Conservation (phyloP, 2,329 filamentous ascomycete species). For the Cryphonectria radicalis region DNA sequence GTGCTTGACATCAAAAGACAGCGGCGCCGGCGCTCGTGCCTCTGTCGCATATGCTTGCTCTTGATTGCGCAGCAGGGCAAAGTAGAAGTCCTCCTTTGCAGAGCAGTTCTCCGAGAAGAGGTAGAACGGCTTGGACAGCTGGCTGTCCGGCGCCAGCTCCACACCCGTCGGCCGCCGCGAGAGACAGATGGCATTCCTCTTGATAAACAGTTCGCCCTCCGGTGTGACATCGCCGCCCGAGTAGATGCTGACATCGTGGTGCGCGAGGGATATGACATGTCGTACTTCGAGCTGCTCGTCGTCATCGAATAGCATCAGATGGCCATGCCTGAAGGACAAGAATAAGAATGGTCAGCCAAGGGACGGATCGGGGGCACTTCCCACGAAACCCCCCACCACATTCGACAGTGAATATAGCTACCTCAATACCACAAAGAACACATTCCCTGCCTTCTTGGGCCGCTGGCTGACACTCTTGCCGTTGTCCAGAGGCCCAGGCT, state of each 20-base stretch:
- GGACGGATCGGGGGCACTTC: neutral
- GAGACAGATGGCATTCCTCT: constrained; percentile 85
- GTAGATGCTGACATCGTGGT: constrained; percentile 85
- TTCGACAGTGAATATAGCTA: constrained; percentile 45
- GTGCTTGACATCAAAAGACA: constrained; percentile 80
- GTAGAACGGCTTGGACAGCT: constrained; percentile 80
- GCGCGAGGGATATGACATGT: constrained; percentile 90
- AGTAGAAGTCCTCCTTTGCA: constrained; percentile 98
- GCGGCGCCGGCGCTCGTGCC: constrained; percentile 67
- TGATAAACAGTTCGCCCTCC: constrained; percentile 94
- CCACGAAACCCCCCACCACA: neutral
- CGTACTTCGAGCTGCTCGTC: constrained; percentile 93
- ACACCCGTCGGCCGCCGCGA: constrained; percentile 63
- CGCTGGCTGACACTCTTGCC: constrained; percentile 54
- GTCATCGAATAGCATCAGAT: constrained; percentile 97
- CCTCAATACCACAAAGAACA: constrained; percentile 92
- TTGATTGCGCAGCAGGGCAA: constrained; percentile 84
- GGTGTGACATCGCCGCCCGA: constrained; percentile 77
- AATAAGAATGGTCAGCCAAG: neutral
- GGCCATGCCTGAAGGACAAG: constrained; percentile 70
- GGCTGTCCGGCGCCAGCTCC: constrained; percentile 59
- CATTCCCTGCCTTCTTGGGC: constrained; percentile 74
- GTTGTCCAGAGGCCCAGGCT: constrained; percentile 51
- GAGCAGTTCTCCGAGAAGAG: constrained; percentile 95
- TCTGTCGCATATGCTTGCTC: constrained; percentile 65